Percentiles rank a stretch among this genome's conserved stretches.
phyloP scores from a whole-genome alignment of 139 green algal genomes.

The Tetraselmis striata region DNA sequence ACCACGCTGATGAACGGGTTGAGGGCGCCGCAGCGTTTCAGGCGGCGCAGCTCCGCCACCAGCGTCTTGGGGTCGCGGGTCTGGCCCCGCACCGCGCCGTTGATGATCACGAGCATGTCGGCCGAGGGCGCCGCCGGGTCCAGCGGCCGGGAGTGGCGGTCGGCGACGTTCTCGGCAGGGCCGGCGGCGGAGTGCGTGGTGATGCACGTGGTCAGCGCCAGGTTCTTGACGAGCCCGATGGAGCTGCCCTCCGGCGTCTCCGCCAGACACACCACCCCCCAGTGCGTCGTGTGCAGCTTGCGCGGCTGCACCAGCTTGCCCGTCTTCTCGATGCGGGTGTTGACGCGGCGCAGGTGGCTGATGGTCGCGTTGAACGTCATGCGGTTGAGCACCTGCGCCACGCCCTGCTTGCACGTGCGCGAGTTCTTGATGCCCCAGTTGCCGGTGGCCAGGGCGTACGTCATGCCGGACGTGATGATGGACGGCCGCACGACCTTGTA shows the following conservation, averaged over 20 bases:
- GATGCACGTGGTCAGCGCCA: constrained; percentile 95
- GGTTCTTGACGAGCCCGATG: constrained; percentile 95
- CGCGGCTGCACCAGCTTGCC: constrained; percentile 76
- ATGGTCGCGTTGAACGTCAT: constrained; percentile 93
- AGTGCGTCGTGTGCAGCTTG: constrained; percentile 98
- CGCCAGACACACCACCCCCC: constrained; percentile 96
- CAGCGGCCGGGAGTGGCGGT: neutral
- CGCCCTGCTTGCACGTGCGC: constrained; percentile 2
- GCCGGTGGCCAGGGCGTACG: constrained; percentile 94
- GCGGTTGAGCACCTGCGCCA: constrained; percentile 85
- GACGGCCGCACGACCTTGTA: constrained; percentile 77
- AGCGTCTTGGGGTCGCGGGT: constrained; percentile 66
- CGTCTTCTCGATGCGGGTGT: constrained; percentile 86
- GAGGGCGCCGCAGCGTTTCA: constrained; percentile 67
- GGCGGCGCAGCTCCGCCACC: constrained; percentile 62
- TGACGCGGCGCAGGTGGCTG: constrained; percentile 91
- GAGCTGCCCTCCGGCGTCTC: constrained; percentile 95
- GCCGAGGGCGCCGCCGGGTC: constrained; percentile 70
- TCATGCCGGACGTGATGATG: constrained; percentile 87
- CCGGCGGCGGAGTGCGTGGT: constrained; percentile 56
- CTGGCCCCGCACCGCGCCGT: constrained; percentile 34
- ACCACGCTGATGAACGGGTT: constrained; percentile 73
- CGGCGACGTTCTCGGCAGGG: constrained; percentile 60
- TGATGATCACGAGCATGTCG: neutral
- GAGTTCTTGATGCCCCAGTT: constrained; percentile 78